Evolutionary conservation across 1,284 basidiomycete species (phyloP).

Genomic region (Rugiboletus extremiorientalis): DNA sequence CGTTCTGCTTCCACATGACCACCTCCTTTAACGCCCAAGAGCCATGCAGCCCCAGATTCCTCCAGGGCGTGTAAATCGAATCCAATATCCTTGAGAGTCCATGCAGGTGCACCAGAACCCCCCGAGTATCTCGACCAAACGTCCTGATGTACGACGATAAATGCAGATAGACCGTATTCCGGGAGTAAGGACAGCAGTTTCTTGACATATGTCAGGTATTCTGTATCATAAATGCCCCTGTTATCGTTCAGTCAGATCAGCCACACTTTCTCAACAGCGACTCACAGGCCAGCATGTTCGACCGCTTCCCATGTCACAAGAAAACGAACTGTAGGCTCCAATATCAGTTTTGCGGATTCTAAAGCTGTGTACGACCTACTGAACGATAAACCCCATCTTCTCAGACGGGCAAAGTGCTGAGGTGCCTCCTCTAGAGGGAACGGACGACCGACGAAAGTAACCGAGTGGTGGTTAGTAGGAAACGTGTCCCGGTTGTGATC

Average conservation of each 20-base stretch:
- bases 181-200: conserved; percentile 75
- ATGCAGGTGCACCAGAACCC: conserved; percentile 90
- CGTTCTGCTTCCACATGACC: conserved; percentile 70
- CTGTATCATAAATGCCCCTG: conserved; percentile 80
- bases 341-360: background rate
- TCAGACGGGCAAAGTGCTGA: conserved; percentile 76
- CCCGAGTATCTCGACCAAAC: conserved; percentile 96
- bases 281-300: conserved; percentile 87
- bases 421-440: conserved; percentile 84
- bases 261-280: conserved; percentile 18
- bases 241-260: background rate
- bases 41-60: conserved; percentile 81
- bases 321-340: conserved; percentile 62
- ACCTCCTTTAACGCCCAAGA: conserved; percentile 75
- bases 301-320: conserved; percentile 97
- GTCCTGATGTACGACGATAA: conserved; percentile 86
- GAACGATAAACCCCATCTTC: conserved; percentile 86
- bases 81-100: conserved; percentile 83
- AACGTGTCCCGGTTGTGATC: conserved; percentile 64
- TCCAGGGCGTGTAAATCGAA: conserved; percentile 79
- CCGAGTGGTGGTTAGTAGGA: conserved; percentile 56
- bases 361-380: conserved; percentile 45
- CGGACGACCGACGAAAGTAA: conserved; percentile 81
- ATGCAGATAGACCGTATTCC: conserved; percentile 78
- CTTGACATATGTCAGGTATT: conserved; percentile 83